Base-by-base conservation (phyloP, 2,329 filamentous ascomycete species). In the Penicillium crustosum region DNA sequence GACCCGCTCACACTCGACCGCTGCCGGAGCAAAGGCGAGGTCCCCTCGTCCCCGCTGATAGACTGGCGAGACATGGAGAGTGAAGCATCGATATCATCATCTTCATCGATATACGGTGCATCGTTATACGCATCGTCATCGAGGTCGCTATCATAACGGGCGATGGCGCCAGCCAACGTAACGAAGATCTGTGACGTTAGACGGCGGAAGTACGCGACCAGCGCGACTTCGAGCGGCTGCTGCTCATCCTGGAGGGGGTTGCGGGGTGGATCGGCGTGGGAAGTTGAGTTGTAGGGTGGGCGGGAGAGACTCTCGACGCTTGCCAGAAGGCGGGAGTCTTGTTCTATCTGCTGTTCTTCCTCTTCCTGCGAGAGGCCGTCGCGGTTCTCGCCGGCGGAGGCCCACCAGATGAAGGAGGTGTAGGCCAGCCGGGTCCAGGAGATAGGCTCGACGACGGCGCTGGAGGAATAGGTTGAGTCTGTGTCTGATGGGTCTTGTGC, bases 361-460 rank as follows among this genome's bases (percentile, higher is more conserved):
- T 79, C 78, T 66, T 86, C 83, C 56, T 85, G 80, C 1, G 79
- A 77, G 10, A 82, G 75, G 49, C 80, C 81, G 13, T 79, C 78
- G 29, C 83, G 80, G 60, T 81, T 79, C 68, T 87, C 85, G 52
- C 85, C 86, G 2, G 85, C 85, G 1, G 83, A 86, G 4, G 85
- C 85, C 86, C 86, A 88, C 85, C 85, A 88, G 68, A 87, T 84
- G 72, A 87, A 86, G 36, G 83, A 83, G 3, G 79, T 78, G 68
- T 87, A 88, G 3, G 85, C 85, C 35, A 86, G 76, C 6, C 81
- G 78, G 6, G 82, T 78, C 86, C 85, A 88, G 0, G 82, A 83
- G 38, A 81, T 72, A 3, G 83, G 80, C 64, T 88, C 84, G 9
- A 85, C 80, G 1, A 83, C 69, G 2, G 76, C 67, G 44, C 72